Evolutionary conservation across 306 rosid species (phyloP), one percentile per base, ranked within the genome.

Genomic region (Quercus robur): DNA sequence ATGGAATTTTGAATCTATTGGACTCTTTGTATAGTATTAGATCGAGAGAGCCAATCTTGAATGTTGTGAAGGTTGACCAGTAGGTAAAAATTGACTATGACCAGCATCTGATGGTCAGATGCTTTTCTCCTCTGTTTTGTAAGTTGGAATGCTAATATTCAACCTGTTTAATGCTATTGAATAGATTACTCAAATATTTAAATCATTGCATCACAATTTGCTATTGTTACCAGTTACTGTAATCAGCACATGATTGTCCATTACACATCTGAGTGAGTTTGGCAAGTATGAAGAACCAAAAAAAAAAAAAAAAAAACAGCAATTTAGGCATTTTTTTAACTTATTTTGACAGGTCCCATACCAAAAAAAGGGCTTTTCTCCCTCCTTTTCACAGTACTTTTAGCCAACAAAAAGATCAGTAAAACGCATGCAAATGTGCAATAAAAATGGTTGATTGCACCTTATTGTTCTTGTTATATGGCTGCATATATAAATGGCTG

Each of bases 201-300:
- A 31, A 66, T 17, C 19, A 20, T 57, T 71, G 83, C 62, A 64
- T 18, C 71, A 33, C 19, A 35, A 2, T 28, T 31, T 79, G 71
- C 71, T 41, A 33, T 57, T 84, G 57, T 67, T 84, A 30, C 61
- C 71, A 30, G 31, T 30, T 64, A 25, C 33, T 58, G 75, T 44
- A 58, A 30, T 49, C 2, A 58, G 75, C 35, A 73, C 31, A 75
- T 23, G 70, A 64, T 64, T 8, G 23, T 31, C 46, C 46, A 28
- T 31, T 7, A 64, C 46, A 12, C 44, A 15, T 26, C 28, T 7
- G 26, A 28, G 70, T 30, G 41, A 63, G 44, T 63, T 30, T 28
- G 3, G 46, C 46, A 41, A 33, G 23, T 10, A 8, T 25, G 31
- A 10, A 20, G 11, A 58, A 58, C 23, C 23, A 38, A 38, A 41